Conservation (phyloP, 192 early-diverging fungal genomes). For the Coemansia sp. region DNA sequence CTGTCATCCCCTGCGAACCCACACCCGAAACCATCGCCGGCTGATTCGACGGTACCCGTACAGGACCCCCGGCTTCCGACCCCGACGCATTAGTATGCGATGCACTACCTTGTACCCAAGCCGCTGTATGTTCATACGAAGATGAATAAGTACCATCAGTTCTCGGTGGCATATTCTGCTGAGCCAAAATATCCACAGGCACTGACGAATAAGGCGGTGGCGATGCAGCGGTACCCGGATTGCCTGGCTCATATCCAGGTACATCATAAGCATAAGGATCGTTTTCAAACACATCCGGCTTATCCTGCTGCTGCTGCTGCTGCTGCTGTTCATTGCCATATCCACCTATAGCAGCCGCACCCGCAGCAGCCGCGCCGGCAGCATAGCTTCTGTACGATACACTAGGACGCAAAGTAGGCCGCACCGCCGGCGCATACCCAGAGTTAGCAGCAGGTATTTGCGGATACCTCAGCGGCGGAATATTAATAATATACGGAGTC, state of each 20-base stretch:
- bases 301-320: not conserved
- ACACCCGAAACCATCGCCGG: not conserved
- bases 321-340: too few relatives aligned
- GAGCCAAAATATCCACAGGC: not conserved
- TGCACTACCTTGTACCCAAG: conserved; percentile 44
- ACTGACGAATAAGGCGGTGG: conserved; percentile 45
- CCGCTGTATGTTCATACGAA: conserved; percentile 52
- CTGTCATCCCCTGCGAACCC: not conserved
- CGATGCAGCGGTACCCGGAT: not conserved
- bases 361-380: not conserved
- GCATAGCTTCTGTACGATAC: conserved; percentile 39
- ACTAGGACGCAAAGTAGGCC: conserved; percentile 20
- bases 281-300: conserved; percentile 2
- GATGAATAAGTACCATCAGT: conserved; percentile 54
- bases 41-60: conserved; percentile 6
- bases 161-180: conserved; percentile 18
- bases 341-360: not conserved
- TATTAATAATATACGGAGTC: conserved; percentile 46
- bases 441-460: conserved; percentile 18
- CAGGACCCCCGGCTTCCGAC: conserved; percentile 25
- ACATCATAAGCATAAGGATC: conserved; percentile 46
- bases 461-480: conserved; percentile 49
- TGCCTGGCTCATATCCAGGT: conserved; percentile 27
- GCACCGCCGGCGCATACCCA: conserved; percentile 4
- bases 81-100: conserved; percentile 40